A percentile compares a stretch with the other conserved stretches of the same genome.
These are phyloP conservation scores for Anisodus tanguticus DNA, from an alignment of 257 asterid genomes.

Conservation along the genomic window DNA sequence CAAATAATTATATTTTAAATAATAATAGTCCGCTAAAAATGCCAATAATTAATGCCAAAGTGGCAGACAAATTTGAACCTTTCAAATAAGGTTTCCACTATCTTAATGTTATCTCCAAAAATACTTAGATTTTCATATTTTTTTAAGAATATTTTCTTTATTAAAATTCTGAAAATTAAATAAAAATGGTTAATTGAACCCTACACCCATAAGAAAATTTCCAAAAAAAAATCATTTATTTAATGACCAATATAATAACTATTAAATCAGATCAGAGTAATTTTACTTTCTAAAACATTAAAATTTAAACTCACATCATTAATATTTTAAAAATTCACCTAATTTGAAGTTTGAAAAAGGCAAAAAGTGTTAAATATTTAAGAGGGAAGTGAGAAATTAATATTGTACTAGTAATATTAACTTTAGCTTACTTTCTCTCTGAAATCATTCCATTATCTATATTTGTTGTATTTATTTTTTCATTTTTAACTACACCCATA, in stretches of 20 bases:
- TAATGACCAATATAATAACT: background rate
- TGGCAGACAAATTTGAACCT: conserved; percentile 33
- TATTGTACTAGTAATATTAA: conserved; percentile 27
- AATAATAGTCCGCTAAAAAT: background rate
- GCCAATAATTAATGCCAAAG: conserved; percentile 21
- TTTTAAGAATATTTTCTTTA: conserved; percentile 8
- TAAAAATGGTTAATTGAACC: background rate
- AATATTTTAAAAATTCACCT: conserved; percentile 8
- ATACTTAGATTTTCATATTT: background rate
- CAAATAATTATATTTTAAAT: conserved; percentile 16
- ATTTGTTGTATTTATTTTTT: background rate
- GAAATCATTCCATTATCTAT: conserved; percentile 31
- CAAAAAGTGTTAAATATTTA: conserved; percentile 24
- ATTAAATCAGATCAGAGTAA: background rate
- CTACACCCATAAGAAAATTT: background rate
- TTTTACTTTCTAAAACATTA: background rate
- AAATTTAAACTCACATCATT: background rate
- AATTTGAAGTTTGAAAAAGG: conserved; percentile 16
- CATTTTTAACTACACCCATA: conserved; percentile 30
- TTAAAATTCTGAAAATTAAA: background rate
- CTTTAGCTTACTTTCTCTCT: conserved; percentile 26
- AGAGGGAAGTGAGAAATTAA: conserved; percentile 22
- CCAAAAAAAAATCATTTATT: background rate
- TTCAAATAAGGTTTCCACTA: conserved; percentile 28
- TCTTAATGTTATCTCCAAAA: conserved; percentile 12